Conservation (phyloP, 2,329 filamentous ascomycete genomes). For the Talaromyces piceae region DNA sequence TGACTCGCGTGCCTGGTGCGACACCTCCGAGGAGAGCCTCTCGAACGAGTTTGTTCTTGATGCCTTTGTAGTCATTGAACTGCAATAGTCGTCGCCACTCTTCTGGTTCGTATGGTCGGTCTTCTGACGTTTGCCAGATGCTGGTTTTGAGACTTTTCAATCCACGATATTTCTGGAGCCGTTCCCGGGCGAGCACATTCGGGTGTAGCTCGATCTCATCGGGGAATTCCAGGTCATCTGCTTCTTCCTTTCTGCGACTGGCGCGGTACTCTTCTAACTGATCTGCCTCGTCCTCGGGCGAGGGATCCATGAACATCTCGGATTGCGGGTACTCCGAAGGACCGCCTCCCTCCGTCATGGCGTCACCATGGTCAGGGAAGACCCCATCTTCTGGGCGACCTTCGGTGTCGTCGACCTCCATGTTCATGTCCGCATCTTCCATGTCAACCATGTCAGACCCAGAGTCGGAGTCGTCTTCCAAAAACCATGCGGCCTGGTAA, state of each 20-base stretch:
- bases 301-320: slow-evolving; percentile 76
- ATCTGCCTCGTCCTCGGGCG: slow-evolving; percentile 74
- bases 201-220: slow-evolving; percentile 95
- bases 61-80: slow-evolving; percentile 81
- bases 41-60: slow-evolving; percentile 65
- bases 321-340: slow-evolving; percentile 89
- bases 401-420: slow-evolving; percentile 44
- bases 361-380: slow-evolving; percentile 47
- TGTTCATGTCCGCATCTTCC: slow-evolving; percentile 52
- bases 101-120: slow-evolving; percentile 76
- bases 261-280: slow-evolving; percentile 76
- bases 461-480: slow-evolving; percentile 73
- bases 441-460: slow-evolving; percentile 79
- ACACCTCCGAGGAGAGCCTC: slow-evolving; percentile 89
- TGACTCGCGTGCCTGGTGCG: slow-evolving; percentile 71
- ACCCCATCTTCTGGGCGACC: slow-evolving; percentile 75
- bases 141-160: slow-evolving; percentile 86
- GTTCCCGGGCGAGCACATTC: slow-evolving; percentile 74
- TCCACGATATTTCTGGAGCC: slow-evolving; percentile 78
- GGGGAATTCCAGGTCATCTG: slow-evolving; percentile 91
- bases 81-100: slow-evolving; percentile 83
- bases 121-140: slow-evolving; percentile 81
- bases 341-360: slow-evolving; percentile 66
- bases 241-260: slow-evolving; percentile 68
- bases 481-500: slow-evolving; percentile 91